Base-by-base conservation (phyloP, 2,329 filamentous ascomycete genomes). In the Arthrobotrys entomopaga region DNA sequence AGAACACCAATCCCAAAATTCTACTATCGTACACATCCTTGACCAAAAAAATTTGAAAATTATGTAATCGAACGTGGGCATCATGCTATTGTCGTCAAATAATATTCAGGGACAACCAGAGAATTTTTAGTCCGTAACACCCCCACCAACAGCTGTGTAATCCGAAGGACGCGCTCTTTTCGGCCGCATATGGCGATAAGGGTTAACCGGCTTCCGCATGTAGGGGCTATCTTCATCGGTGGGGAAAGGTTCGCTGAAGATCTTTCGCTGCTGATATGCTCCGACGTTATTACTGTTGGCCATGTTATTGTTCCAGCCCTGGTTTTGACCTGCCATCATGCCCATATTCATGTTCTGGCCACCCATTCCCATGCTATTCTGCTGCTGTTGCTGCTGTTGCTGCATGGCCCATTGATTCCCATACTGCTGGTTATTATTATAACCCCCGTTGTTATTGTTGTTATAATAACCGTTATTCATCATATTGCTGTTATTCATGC, bases 201-300 rank as follows among this genome's bases (percentile, higher is more conserved):
- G 94, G 80, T 99, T 99, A 76, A 98, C 91, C 0, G 95, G 95
- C 81, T 97, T 94, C 69, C 95, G 88, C 81, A 98, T 96, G 82
- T 99, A 99, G 5, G 95, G 91, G 73, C 93, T 92, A 69, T 96
- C 93, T 65, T 96, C 92, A 76, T 88, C 88, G 70, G 86, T 89
- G 1, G 86, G 85, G 71, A 84, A 83, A 11, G 85, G 84, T 16
- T 84, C 84, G 38, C 83, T 83, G 78, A 87, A 86, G 40, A 83
- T 80, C 22, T 83, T 85, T 64, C 85, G 82, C 78, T 88, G 86
- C 78, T 89, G 87, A 77, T 88, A 88, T 48, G 38, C 70, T 19
- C 26, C 34, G 13, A 19, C 40, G 52, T 16, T 54, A 42, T 60
- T 61, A 19, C 13, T 50, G 16, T 22, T 38, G 34, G 20, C 34